These are phyloP conservation scores for Inosperma sp. DNA, from an alignment of 768 basidiomycete species.

Conservation along the genomic window DNA sequence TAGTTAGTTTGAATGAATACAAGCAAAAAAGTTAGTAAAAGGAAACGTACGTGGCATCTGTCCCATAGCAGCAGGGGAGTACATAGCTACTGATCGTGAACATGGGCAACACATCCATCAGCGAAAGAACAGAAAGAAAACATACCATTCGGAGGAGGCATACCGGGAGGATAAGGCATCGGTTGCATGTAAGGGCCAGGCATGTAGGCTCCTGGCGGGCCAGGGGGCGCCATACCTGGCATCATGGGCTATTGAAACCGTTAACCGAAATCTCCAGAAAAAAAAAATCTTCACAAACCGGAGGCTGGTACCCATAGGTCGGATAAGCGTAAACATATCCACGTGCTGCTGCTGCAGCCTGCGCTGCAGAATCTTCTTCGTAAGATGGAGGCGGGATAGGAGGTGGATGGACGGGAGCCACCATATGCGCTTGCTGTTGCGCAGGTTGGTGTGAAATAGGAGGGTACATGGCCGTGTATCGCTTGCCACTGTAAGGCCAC, in stretches of 20 bases:
- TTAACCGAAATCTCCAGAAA: neutral
- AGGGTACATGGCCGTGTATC: slow-evolving; percentile 76
- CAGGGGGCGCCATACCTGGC: slow-evolving; percentile 77
- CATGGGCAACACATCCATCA: slow-evolving; percentile 11
- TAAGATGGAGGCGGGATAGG: slow-evolving; percentile 71
- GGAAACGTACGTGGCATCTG: slow-evolving; percentile 77
- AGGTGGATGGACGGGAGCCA: slow-evolving; percentile 60
- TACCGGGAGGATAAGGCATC: slow-evolving; percentile 76
- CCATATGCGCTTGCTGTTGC: slow-evolving; percentile 64
- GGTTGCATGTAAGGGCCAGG: slow-evolving; percentile 78
- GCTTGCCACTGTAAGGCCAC: slow-evolving; percentile 91
- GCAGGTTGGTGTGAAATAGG: slow-evolving; percentile 52
- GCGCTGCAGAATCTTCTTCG: slow-evolving; percentile 69
- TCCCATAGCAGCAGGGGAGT: slow-evolving; percentile 76
- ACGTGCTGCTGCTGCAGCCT: slow-evolving; percentile 50
- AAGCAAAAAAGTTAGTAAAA: neutral
- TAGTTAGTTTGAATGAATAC: slow-evolving; percentile 22
- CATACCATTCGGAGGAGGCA: slow-evolving; percentile 76
- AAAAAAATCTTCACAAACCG: slow-evolving; percentile 41
- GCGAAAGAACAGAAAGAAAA: slow-evolving; percentile 17
- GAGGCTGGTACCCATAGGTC: slow-evolving; percentile 72
- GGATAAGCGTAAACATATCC: slow-evolving; percentile 73
- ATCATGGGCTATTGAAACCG: slow-evolving; percentile 60
- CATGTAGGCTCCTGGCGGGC: slow-evolving; percentile 75
- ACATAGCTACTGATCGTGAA: slow-evolving; percentile 55